phyloP scores from a whole-genome alignment of 2,329 filamentous ascomycete species.

The Gnomoniopsis smithogilvyi region DNA sequence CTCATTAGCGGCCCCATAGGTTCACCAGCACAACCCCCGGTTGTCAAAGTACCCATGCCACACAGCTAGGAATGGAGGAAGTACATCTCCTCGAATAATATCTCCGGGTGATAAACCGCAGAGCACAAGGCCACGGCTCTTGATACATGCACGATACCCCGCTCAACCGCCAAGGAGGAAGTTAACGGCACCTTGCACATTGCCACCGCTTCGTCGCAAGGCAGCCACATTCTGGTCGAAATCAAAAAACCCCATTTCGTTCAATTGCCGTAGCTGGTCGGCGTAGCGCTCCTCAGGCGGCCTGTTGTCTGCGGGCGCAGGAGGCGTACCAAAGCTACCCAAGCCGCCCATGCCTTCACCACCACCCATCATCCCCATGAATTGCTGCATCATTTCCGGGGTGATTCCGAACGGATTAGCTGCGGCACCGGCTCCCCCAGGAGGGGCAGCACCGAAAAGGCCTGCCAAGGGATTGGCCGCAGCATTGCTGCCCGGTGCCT shows the following conservation, averaged over 20 bases:
- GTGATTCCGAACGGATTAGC: constrained; percentile 44
- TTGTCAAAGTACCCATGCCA: not conserved
- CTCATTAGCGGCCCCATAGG: not conserved
- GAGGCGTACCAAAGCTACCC: constrained; percentile 31
- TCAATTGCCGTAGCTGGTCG: constrained; percentile 84
- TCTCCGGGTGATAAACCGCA: not conserved
- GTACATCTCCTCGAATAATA: not conserved
- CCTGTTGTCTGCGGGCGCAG: constrained; percentile 71
- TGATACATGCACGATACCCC: not conserved
- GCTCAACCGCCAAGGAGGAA: constrained; percentile 52
- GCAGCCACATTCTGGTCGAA: constrained; percentile 92
- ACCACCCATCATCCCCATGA: constrained; percentile 49
- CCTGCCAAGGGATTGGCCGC: constrained; percentile 64
- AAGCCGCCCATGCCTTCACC: constrained; percentile 30
- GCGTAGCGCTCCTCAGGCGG: constrained; percentile 94
- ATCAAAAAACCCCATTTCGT: constrained; percentile 98
- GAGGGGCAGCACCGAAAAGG: constrained; percentile 49
- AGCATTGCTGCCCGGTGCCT: constrained; percentile 21
- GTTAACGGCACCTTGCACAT: constrained; percentile 88
- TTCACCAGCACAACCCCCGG: not conserved
- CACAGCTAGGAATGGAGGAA: not conserved
- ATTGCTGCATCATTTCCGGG: constrained; percentile 54
- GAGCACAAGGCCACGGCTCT: not conserved
- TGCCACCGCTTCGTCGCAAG: constrained; percentile 82
- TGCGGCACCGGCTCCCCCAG: constrained; percentile 15